phyloP scores from a whole-genome alignment of 2,329 filamentous ascomycete genomes.

The Sordariomycetes sp. region DNA sequence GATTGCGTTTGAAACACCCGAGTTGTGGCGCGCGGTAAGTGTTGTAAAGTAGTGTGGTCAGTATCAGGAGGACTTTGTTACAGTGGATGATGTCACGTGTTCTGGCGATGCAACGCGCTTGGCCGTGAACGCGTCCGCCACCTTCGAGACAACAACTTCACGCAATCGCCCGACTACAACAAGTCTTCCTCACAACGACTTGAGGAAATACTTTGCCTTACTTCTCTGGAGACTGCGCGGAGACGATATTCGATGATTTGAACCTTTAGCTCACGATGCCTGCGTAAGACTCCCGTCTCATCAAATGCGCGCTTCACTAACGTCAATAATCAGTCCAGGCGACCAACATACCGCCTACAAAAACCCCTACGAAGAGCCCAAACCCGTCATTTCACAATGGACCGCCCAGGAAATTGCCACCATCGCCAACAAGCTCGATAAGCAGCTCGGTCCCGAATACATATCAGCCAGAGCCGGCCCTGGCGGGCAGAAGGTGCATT shows the following conservation, averaged over 20 bases:
- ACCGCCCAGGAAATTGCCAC: slow-evolving; percentile 87
- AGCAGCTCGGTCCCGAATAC: slow-evolving; percentile 92
- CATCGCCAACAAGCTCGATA: slow-evolving; percentile 77
- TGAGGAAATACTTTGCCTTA: too few species aligned
- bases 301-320: slow-evolving; percentile 8
- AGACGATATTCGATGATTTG: too few species aligned
- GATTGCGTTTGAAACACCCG: too few species aligned
- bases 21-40: too few species aligned
- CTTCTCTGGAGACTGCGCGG: too few species aligned
- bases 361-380: slow-evolving; percentile 76
- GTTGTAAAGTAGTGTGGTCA: too few species aligned
- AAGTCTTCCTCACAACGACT: not conserved
- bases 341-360: slow-evolving; percentile 49
- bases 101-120: slow-evolving; percentile 1
- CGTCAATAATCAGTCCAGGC: slow-evolving; percentile 33
- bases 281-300: slow-evolving; percentile 24
- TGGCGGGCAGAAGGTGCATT: slow-evolving; percentile 79
- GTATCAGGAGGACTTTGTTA: too few species aligned
- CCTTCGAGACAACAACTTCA: too few species aligned
- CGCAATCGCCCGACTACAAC: too few species aligned
- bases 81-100: slow-evolving; percentile 5
- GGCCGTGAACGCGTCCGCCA: slow-evolving; percentile 3
- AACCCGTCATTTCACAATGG: slow-evolving; percentile 65
- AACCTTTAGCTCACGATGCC: slow-evolving; percentile 35
- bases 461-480: slow-evolving; percentile 80